Base-by-base conservation (phyloP, 2,329 filamentous ascomycete genomes). In the Trichoderma pleuroti region DNA sequence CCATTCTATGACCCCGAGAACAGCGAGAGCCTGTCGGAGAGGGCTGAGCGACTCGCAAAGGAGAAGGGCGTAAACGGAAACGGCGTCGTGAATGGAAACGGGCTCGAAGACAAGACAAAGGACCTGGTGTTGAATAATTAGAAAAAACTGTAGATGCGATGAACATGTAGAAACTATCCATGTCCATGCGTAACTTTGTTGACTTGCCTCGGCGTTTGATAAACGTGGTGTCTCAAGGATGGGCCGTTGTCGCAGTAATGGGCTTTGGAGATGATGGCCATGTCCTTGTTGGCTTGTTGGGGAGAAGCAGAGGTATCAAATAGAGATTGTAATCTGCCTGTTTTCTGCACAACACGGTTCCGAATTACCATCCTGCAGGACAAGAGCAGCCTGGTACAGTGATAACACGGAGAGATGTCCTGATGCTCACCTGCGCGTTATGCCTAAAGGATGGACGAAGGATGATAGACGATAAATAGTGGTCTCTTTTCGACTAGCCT, bases 1-100 rank as follows among this genome's bases (percentile, higher is more conserved):
- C 70, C 70, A 4, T 71, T 71, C 39, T 71, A 65, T 60, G 70
- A 71, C 21, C 70, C 70, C 2, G 59, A 70, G 28, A 71, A 71
- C 36, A 71, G 70, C 67, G 66, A 70, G 49, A 65, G 0, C 10
- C 9, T 71, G 67, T 65, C 66, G 12, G 70, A 71, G 46, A 64
- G 70, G 52, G 36, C 14, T 5, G 70, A 42, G 65, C 62, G 59
- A 11, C 66, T 71, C n/a, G 59, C 39, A 5, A 42, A n/a, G 11
- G 69, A 52, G 18, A 70, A 70, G 39, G 18, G n/a, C 18, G 36
- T 24, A 1, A 70, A 60, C 28, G 39, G 39, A 42, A 42, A 42
- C 39, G 39, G 39, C 10, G 16, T 42, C 18, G 36, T 24, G 8
- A 70, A 61, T 24, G 69, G 69, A 16, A 59, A 70, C 5, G 57